Evolutionary conservation across 139 green algal species (phyloP).

Genomic region (Diplosphaera chodatii): DNA sequence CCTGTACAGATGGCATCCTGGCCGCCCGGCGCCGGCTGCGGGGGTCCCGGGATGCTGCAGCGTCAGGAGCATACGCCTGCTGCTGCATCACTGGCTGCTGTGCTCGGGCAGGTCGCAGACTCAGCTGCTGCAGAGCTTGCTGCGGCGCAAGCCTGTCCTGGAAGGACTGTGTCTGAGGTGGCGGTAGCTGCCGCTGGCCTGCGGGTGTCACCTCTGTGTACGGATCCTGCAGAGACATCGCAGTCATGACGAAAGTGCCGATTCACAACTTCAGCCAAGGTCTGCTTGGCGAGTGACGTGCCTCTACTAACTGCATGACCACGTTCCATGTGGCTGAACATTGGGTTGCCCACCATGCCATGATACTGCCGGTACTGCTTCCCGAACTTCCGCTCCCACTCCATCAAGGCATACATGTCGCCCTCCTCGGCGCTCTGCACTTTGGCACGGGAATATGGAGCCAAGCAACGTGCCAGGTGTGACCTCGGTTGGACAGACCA

Average conservation of each 20-base stretch:
- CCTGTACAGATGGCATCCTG: not conserved
- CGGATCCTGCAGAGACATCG: not conserved
- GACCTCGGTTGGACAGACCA: too few species aligned
- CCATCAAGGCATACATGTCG: not conserved
- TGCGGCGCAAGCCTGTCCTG: not conserved
- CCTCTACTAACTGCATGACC: too few species aligned
- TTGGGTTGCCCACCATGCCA: not conserved
- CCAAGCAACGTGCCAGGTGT: too few species aligned
- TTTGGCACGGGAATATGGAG: too few species aligned
- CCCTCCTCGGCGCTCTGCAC: not conserved
- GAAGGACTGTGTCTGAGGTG: not conserved
- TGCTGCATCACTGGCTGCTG: not conserved
- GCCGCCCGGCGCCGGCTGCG: not conserved
- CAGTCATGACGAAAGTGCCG: too few species aligned
- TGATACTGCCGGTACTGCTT: not conserved
- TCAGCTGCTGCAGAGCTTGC: not conserved
- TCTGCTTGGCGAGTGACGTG: too few species aligned
- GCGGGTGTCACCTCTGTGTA: not conserved
- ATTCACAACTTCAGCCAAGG: too few species aligned
- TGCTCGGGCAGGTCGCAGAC: too few species aligned
- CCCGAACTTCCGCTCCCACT: not conserved
- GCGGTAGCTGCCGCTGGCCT: not conserved
- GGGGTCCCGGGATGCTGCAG: not conserved
- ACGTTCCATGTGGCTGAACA: too few species aligned
- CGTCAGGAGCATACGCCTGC: not conserved